phyloP scores from a whole-genome alignment of 768 basidiomycete species.

The Mycena filopes region DNA sequence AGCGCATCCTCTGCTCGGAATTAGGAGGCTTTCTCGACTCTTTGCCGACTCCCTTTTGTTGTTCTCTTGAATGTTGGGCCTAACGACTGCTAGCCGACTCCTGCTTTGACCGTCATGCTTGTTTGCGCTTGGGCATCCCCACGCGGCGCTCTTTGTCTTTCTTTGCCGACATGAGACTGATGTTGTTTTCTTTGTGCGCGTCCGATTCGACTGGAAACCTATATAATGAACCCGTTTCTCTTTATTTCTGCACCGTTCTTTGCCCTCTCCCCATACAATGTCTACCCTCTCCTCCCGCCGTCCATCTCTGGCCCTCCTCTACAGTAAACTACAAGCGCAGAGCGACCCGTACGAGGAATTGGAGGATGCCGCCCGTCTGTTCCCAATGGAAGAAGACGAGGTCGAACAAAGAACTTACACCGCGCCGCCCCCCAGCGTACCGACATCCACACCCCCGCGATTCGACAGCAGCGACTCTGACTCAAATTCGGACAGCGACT shows the following conservation, averaged over 20 bases:
- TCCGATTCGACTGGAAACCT: constrained; percentile 11
- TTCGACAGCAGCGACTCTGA: constrained; percentile 21
- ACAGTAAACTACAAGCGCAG: constrained; percentile 24
- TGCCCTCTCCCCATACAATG: background rate
- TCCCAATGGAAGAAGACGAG: constrained; percentile 30
- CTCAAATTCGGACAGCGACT: constrained; percentile 33
- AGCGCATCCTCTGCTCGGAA: constrained; percentile 15
- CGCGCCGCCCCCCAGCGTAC: background rate
- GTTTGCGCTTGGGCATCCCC: constrained; percentile 16
- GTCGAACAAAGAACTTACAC: constrained; percentile 3
- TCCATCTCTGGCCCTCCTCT: constrained; percentile 24
- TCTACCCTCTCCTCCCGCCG: constrained; percentile 18
- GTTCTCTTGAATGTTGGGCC: constrained; percentile 32
- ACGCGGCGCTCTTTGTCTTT: constrained; percentile 21
- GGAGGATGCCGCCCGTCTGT: constrained; percentile 20
- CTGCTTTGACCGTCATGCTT: constrained; percentile 20
- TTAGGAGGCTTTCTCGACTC: no score
- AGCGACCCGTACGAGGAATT: constrained; percentile 26
- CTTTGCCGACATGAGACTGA: background rate
- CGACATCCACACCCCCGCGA: constrained; percentile 13
- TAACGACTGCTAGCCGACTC: constrained; percentile 1
- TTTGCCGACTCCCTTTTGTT: constrained; percentile 1
- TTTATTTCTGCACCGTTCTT: constrained; percentile 17
- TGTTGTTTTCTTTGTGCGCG: constrained; percentile 17
- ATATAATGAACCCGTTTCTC: constrained; percentile 23